These are phyloP conservation scores for Beauveria pseudobassiana DNA, from an alignment of 2,329 filamentous ascomycete genomes.

Conservation along the genomic window DNA sequence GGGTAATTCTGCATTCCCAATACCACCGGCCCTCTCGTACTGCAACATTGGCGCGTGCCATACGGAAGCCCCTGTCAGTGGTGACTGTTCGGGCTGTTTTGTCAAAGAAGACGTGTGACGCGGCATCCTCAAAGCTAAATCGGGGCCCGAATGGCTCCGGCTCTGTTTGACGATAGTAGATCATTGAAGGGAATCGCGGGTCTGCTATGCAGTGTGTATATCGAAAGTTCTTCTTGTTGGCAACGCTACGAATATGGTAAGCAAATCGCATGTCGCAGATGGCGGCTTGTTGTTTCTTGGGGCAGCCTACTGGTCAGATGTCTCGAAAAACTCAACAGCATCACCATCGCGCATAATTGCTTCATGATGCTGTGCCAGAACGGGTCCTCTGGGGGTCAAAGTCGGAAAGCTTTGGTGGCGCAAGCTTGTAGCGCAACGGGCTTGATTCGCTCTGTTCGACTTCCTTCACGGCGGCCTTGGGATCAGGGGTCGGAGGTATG, in stretches of 20 bases:
- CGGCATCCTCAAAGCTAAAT: constrained; percentile 88
- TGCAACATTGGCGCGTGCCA: constrained; percentile 83
- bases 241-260: constrained; percentile 34
- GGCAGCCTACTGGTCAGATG: constrained; percentile 52
- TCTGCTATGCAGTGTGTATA: constrained; percentile 90
- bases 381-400: constrained; percentile 53
- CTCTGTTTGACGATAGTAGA: constrained; percentile 87
- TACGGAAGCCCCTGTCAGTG: constrained; percentile 88
- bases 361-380: constrained; percentile 50
- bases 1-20: constrained; percentile 86
- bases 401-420: constrained; percentile 54
- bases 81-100: constrained; percentile 69
- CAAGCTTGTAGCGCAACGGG: constrained; percentile 55
- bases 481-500: constrained; percentile 50
- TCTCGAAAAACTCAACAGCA: constrained; percentile 52
- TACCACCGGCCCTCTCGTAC: constrained; percentile 86
- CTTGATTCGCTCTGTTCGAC: constrained; percentile 37
- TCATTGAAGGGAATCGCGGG: constrained; percentile 73
- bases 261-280: not conserved
- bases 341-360: constrained; percentile 41
- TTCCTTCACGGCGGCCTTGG: constrained; percentile 30
- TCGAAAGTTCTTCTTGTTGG: constrained; percentile 67
- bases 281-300: not conserved
- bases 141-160: constrained; percentile 74
- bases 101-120: constrained; percentile 77